These are phyloP conservation scores for Solanum arcanum DNA, from an alignment of 257 asterid species.

Conservation along the genomic window DNA sequence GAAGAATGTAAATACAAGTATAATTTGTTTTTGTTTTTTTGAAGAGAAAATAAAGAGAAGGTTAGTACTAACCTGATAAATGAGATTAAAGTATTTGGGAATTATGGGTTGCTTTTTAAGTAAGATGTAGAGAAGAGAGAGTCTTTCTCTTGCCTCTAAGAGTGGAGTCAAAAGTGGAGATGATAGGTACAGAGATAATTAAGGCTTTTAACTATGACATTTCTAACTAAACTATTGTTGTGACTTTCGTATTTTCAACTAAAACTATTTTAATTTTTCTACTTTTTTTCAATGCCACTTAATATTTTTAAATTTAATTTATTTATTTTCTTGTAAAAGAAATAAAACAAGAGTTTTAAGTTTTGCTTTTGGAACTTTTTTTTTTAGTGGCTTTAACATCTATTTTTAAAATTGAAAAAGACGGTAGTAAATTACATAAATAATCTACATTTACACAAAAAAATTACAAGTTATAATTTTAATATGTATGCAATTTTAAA, in stretches of 20 bases:
- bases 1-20: background rate
- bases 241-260: no score
- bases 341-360: background rate
- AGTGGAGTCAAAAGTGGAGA: background rate
- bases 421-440: no score
- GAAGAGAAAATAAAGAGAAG: background rate
- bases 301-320: no score
- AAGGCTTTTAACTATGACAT: background rate
- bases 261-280: background rate
- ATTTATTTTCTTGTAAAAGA: background rate
- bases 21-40: background rate
- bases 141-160: background rate
- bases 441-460: no score
- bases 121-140: background rate
- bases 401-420: no score
- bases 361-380: no score
- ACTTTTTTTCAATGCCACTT: background rate
- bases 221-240: background rate
- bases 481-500: no score
- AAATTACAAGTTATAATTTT: no score
- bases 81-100: background rate
- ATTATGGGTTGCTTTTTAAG: background rate
- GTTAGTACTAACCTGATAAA: background rate
- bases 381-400: no score
- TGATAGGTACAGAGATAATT: conserved; percentile 7